Percentiles rank a stretch among this genome's conserved stretches.
Conservation (phyloP, 257 asterid species). For the Salvia rosmarinus region DNA sequence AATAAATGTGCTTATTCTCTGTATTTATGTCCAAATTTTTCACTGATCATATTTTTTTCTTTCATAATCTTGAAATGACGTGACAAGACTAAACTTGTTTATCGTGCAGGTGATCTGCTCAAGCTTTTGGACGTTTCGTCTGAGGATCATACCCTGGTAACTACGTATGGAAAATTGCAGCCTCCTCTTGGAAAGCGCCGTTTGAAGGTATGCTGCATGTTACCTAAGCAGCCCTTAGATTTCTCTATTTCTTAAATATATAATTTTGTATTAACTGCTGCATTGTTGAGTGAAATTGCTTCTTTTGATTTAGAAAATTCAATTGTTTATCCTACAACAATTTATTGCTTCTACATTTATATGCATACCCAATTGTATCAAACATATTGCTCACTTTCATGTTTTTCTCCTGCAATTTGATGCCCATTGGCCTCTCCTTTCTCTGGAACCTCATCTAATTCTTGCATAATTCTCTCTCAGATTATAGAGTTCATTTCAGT, state of each 20-base stretch:
- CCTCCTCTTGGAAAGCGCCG: slow-evolving; percentile 97
- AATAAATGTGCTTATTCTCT: slow-evolving; percentile 1
- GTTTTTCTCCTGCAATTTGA: slow-evolving; percentile 9
- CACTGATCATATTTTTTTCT: too few species aligned
- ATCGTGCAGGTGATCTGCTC: slow-evolving; percentile 72
- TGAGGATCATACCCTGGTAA: slow-evolving; percentile 58
- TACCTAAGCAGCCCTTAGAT: slow-evolving; percentile 19
- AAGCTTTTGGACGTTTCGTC: slow-evolving; percentile 79
- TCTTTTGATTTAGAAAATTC: neutral
- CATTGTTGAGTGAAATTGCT: neutral
- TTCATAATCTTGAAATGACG: slow-evolving; percentile 21
- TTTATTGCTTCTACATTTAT: slow-evolving; percentile 9
- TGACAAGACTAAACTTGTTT: slow-evolving; percentile 30
- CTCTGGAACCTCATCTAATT: neutral
- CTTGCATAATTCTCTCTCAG: slow-evolving; percentile 49
- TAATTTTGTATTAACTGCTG: slow-evolving; percentile 15
- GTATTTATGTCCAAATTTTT: too few species aligned
- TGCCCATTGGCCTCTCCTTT: too few species aligned
- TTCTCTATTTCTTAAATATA: neutral
- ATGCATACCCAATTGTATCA: neutral
- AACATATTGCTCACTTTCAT: neutral
- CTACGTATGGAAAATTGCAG: slow-evolving; percentile 87
- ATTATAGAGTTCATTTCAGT: slow-evolving; percentile 90
- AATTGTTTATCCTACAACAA: neutral
- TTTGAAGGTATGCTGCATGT: slow-evolving; percentile 57